Evolutionary conservation across 371 early-diverging fungal species (phyloP).

Genomic region (Mucor indicus): DNA sequence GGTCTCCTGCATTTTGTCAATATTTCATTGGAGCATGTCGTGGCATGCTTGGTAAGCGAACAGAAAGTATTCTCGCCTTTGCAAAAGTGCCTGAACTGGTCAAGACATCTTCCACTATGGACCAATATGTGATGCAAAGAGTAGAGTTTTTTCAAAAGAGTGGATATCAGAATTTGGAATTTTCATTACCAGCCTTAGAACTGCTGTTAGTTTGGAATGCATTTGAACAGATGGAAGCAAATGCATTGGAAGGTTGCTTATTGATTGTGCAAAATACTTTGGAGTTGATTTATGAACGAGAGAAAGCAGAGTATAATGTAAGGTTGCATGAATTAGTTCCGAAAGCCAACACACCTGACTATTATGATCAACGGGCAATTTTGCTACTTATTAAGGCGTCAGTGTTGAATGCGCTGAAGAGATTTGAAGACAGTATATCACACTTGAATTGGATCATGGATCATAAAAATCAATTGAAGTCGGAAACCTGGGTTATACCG

Average conservation of each 20-base stretch:
- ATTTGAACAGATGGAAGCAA: constrained; percentile 40
- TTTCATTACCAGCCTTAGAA: constrained; percentile 43
- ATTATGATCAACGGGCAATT: constrained; percentile 25
- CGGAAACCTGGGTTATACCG: constrained; percentile 51
- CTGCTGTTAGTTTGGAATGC: constrained; percentile 49
- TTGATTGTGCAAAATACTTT: constrained; percentile 28
- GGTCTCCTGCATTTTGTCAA: constrained; percentile 45
- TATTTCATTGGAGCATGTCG: constrained; percentile 45
- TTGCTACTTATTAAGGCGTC: constrained; percentile 21
- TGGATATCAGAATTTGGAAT: constrained; percentile 43
- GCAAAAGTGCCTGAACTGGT: constrained; percentile 28
- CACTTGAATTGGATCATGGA: constrained; percentile 52
- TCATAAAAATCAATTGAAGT: constrained; percentile 27
- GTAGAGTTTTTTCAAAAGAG: constrained; percentile 37
- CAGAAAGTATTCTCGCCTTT: constrained; percentile 36
- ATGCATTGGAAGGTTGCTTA: constrained; percentile 22
- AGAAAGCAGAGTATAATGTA: constrained; percentile 22
- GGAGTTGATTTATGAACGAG: constrained; percentile 23
- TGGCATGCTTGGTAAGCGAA: constrained; percentile 29
- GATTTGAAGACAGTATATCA: constrained; percentile 21
- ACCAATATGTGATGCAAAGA: constrained; percentile 43
- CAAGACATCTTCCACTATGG: constrained; percentile 26
- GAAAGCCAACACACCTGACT: constrained; percentile 12
- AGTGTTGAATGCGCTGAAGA: constrained; percentile 18
- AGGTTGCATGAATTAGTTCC: constrained; percentile 22